Base-by-base conservation (phyloP, 768 basidiomycete genomes). In the Leccinum aurantiacum region DNA sequence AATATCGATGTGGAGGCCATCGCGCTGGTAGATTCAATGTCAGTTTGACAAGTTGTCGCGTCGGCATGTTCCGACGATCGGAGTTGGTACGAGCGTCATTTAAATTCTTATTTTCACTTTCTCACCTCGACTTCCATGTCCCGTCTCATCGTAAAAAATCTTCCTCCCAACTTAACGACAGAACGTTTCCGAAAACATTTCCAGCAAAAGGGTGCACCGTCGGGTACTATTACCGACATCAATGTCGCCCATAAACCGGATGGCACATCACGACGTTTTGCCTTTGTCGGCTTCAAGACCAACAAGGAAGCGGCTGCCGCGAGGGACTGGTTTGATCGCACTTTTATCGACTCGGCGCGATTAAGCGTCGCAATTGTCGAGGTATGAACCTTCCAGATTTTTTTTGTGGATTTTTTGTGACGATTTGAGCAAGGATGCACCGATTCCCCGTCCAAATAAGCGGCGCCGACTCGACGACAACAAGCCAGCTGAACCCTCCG, bases 231-330 rank as follows among this genome's bases (percentile, higher is more conserved):
- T 50, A 99, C 97, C 4, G 97, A 98, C 76, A 79, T 88, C 53
- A 91, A 91, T 71, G 81, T 98, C 54, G 85, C 93, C 4, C 79
- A 79, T 27, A 90, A 91, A 72, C 76, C 74, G 0, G 87, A 93
- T 69, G 94, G 93, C 1, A 88, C 87, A 0, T 88, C 90, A 1
- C 80, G 97, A 8, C 81, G 91, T 35, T 95, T 99, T 71, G 97
- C 91, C 0, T 99, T 98, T 68, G 80, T 96, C 9, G 97, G 97
- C 0, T 98, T 87, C 80, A 93, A 91, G 75, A 83, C 87, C 0
- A 80, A 88, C 31, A 77, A 82, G 29, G 91, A 97, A 60, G 96
- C 96, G 0, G 58, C 75, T 6, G 78, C 80, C 5, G 95, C 91
- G 0, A 84, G 83, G 70, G 83, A 87, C 37, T 98, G 90, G 89